Base-by-base conservation (phyloP, 2,329 filamentous ascomycete genomes). In the Lasiodiplodia theobromae region DNA sequence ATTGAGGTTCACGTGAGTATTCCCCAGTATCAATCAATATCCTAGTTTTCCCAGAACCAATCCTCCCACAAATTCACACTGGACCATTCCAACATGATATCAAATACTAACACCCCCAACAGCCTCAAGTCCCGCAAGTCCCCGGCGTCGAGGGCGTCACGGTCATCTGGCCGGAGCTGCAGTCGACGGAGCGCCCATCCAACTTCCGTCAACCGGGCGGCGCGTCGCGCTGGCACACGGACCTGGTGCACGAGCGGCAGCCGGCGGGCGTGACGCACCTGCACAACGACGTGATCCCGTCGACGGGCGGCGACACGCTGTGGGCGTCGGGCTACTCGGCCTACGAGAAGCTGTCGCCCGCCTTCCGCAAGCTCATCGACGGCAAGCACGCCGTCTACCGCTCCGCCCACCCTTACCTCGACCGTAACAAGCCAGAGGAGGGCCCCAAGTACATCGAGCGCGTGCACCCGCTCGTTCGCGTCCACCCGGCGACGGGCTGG, bases 401-500 rank as follows among this genome's bases (percentile, higher is more conserved):
- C 8, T 91, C 88, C 5, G 88, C 90, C 0, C 90, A 92, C 74
- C 79, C 85, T 0, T 92, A 92, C 72, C 83, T 92, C 0, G 89
- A 92, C 77, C 87, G 89, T 8, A 81, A 88, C 4, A 76, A 89
- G 66, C 87, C 88, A 0, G 83, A 83, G 14, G 83, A 84, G 0
- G 90, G 91, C 0, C 90, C 89, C 0, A 87, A 89, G 77, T 84
- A 84, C 72, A 80, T 93, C n/a, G 90, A 92, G 77, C 85, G 90
- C 7, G 81, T 85, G 11, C 91, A 92, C 75, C 90, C 90, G 0
- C 77, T 93, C 11, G 90, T 93, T 2, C 85, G 91, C 3, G 87
- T 91, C 0, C 90, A 93, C 74, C 91, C 91, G 0, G 90, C 88
- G 0, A 93, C 91, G 0, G 91, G 90, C 0, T 92, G 91, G 91